These are phyloP conservation scores for Thuja plicata DNA, from an alignment of 83 land plant species.

Conservation along the genomic window DNA sequence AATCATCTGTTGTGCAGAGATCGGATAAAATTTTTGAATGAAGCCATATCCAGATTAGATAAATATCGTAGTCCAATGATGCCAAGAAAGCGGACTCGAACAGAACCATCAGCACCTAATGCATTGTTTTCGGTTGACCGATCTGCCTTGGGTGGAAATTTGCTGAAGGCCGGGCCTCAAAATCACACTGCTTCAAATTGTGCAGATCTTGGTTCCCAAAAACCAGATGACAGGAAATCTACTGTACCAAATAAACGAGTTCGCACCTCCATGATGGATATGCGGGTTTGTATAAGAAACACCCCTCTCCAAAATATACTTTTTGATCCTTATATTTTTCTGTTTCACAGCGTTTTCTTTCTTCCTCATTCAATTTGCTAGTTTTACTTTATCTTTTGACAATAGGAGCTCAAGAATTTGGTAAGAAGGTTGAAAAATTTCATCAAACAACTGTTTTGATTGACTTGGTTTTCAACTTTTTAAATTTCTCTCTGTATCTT, in stretches of 20 bases:
- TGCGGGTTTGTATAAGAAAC: slow-evolving; percentile 62
- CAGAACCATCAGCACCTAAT: slow-evolving; percentile 29
- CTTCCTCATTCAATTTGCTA: not conserved
- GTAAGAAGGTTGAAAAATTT: not conserved
- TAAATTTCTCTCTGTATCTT: not conserved
- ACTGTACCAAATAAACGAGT: slow-evolving; percentile 70
- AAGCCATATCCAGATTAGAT: slow-evolving; percentile 58
- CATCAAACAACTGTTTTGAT: not conserved
- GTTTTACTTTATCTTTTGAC: not conserved
- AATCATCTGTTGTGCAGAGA: slow-evolving; percentile 51
- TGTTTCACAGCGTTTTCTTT: not conserved
- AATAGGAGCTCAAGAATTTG: not conserved
- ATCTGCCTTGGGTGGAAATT: slow-evolving; percentile 21
- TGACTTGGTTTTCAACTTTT: not conserved
- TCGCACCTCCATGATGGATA: slow-evolving; percentile 86
- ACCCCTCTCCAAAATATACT: not conserved
- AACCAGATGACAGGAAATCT: slow-evolving; percentile 68
- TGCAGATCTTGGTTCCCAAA: slow-evolving; percentile 44
- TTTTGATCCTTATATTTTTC: not conserved
- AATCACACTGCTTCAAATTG: slow-evolving; percentile 35
- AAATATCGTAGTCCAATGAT: slow-evolving; percentile 32
- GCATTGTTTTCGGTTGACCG: slow-evolving; percentile 24
- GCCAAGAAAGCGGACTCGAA: slow-evolving; percentile 63
- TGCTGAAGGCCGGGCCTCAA: slow-evolving; percentile 38
- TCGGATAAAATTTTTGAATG: slow-evolving; percentile 44